Base-by-base conservation (phyloP, 31 red algal genomes). In the Porphyra umbilicalis region DNA sequence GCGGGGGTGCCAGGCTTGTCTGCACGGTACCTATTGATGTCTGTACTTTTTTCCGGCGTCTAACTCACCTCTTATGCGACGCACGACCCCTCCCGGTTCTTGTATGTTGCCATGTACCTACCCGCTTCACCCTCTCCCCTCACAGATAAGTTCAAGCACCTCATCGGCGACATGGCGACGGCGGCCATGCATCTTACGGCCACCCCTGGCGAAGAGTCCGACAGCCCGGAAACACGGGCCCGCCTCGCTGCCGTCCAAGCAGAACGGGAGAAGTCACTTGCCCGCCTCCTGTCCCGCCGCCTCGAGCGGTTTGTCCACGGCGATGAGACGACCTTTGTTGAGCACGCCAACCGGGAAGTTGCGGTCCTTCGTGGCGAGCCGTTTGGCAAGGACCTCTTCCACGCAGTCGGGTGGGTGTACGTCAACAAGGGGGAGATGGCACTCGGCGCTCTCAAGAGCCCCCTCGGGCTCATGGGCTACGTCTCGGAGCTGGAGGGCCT, bases 141-240 rank as follows among this genome's bases (percentile, higher is more conserved):
- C 38, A 9, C 57, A 71, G 57, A 71, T 29, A 71, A 90, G 42
- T 94, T 94, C 74, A 85, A 94, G 33, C 86, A 89, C 33, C 85
- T 89, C 75, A 83, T 94, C 6, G 92, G 92, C 32, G 92, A 94
- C 76, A 85, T 94, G 32, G 88, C 87, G 35, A 89, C 86, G 16
- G 85, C 92, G 6, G 86, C 87, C 11, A 89, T 89, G 32, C 57
- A 71, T 29, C 38, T 90, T 18, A 71, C 39, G 13, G 25, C 90
- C 10, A n/a, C 37, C 33, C 76, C 38, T 4, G 81, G 37, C n/a
- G 39, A 46, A 18, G 81, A 87, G 10, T 35, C 77, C 10, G 33
- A 39, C 39, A 77, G 75, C 39, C 39, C 75, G 29, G 81, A 46
- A 34, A 38, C 71, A 8, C 33, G 68, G 18, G 81, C 76, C 10